Evolutionary conservation across 805 yeast genomes (phyloP).

Genomic region (Yamadazyma scolyti): DNA sequence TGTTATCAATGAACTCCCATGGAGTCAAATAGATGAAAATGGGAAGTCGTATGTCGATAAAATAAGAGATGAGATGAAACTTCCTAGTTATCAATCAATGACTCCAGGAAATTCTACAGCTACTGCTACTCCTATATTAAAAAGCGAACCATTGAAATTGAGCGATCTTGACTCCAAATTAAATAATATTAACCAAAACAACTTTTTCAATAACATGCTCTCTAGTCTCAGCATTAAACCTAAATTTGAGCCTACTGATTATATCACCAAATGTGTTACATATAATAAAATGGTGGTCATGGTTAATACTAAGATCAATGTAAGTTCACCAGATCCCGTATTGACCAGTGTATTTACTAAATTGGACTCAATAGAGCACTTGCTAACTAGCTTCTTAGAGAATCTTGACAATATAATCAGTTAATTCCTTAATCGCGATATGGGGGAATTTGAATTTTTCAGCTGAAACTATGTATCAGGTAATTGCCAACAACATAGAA

Average conservation of each 20-base stretch:
- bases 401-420: constrained; percentile 10
- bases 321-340: constrained; percentile 65
- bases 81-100: constrained; percentile 14
- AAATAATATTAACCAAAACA: constrained; percentile 3
- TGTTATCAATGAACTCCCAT: constrained; percentile 53
- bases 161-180: constrained; percentile 16
- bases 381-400: constrained; percentile 31
- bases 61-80: constrained; percentile 51
- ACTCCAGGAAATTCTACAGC: constrained; percentile 6
- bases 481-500: constrained; percentile 31
- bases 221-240: constrained; percentile 17
- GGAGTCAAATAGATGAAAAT: constrained; percentile 48
- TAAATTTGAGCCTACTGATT: constrained; percentile 40
- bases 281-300: constrained; percentile 58
- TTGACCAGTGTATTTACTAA: constrained; percentile 60
- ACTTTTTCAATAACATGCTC: constrained; percentile 6
- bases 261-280: constrained; percentile 61
- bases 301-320: constrained; percentile 55
- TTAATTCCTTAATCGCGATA: constrained; percentile 1
- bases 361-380: constrained; percentile 56
- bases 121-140: constrained; percentile 6
- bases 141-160: constrained; percentile 17
- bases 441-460: not conserved
- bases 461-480: constrained; percentile 6
- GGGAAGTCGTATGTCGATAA: constrained; percentile 58